Percentiles rank a stretch among this genome's conserved stretches.
Conservation (phyloP, 208 protist genomes). For the Leishmania aethiopica region DNA sequence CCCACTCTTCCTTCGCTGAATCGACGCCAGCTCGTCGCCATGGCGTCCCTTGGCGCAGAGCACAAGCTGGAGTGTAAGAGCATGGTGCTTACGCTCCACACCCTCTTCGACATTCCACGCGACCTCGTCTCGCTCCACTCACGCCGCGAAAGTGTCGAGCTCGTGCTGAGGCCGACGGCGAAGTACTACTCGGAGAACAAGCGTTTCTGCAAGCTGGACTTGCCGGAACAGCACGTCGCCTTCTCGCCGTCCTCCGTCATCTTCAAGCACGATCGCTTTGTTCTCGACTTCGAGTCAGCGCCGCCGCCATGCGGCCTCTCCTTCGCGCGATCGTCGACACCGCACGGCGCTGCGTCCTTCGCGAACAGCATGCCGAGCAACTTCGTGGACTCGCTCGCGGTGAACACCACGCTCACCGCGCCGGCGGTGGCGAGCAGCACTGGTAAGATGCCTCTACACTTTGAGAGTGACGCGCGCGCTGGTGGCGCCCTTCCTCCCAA, state of each 20-base stretch:
- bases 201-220: slow-evolving; percentile 42
- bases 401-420: neutral
- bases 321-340: slow-evolving; percentile 8
- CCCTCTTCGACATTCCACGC: slow-evolving; percentile 64
- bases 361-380: slow-evolving; percentile 15
- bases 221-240: slow-evolving; percentile 43
- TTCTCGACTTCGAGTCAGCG: slow-evolving; percentile 53
- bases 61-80: slow-evolving; percentile 35
- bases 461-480: slow-evolving; percentile 13
- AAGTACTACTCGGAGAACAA: slow-evolving; percentile 63
- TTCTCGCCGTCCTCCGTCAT: slow-evolving; percentile 55
- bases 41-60: slow-evolving; percentile 10
- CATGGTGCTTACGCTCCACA: slow-evolving; percentile 53
- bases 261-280: slow-evolving; percentile 44
- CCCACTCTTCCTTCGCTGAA: neutral
- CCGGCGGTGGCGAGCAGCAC: slow-evolving; percentile 21
- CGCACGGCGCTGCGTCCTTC: slow-evolving; percentile 22
- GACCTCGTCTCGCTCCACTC: slow-evolving; percentile 54
- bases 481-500: neutral
- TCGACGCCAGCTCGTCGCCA: neutral
- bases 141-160: slow-evolving; percentile 38
- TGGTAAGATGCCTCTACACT: slow-evolving; percentile 14
- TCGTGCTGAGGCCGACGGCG: slow-evolving; percentile 55
- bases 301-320: slow-evolving; percentile 11
- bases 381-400: slow-evolving; percentile 7